A percentile compares a stretch with the other conserved stretches of the same genome.
Evolutionary conservation across 2,329 filamentous ascomycete genomes (phyloP).

Genomic region (Elsinoe necatrix): DNA sequence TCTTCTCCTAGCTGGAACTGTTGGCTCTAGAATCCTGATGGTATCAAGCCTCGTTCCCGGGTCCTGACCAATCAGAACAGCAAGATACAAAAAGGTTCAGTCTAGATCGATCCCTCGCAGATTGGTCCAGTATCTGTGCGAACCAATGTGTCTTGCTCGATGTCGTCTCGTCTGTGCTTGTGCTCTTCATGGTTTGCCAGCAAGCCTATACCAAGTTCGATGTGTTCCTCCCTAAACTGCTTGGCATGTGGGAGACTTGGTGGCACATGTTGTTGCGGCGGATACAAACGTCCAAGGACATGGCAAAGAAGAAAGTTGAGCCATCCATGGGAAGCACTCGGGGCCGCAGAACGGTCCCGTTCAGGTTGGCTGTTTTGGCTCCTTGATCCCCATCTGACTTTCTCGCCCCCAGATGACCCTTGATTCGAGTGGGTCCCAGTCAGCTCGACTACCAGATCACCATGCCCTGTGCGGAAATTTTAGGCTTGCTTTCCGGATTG

Average conservation of each 20-base stretch:
- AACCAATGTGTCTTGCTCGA: not conserved
- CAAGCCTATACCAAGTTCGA: too few species aligned
- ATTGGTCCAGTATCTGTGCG: not conserved
- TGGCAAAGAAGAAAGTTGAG: not conserved
- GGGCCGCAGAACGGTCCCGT: not conserved
- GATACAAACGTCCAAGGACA: not conserved
- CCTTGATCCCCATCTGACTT: constrained; percentile 1
- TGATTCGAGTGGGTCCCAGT: not conserved
- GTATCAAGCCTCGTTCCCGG: not conserved
- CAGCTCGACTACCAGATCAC: not conserved
- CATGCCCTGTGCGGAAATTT: not conserved
- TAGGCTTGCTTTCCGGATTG: not conserved
- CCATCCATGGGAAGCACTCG: not conserved
- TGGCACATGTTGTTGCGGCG: not conserved
- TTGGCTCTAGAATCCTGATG: not conserved
- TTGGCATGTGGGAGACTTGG: not conserved
- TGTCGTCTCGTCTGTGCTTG: not conserved
- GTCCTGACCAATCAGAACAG: not conserved
- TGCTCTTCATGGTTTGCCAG: not conserved
- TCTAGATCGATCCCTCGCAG: not conserved
- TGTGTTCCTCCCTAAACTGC: not conserved
- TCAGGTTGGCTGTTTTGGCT: constrained; percentile 1
- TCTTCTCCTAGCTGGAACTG: not conserved
- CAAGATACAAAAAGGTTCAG: not conserved
- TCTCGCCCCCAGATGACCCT: not conserved